phyloP scores from a whole-genome alignment of 108 stramenopile genomes.

The Cyclotella kingstonii region DNA sequence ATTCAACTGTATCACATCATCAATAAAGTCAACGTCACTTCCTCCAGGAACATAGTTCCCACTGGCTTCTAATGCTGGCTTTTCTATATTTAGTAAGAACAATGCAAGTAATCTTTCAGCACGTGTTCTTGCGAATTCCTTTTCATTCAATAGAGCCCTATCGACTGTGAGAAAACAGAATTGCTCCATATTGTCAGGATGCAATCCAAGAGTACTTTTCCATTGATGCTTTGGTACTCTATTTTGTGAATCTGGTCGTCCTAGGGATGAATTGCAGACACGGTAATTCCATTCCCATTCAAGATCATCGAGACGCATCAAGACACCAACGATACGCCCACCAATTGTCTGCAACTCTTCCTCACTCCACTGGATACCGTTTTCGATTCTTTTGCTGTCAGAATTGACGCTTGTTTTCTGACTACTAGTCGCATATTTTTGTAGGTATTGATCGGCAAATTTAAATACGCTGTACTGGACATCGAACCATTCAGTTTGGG shows the following conservation, averaged over 20 bases:
- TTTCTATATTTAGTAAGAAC: slow-evolving; percentile 65
- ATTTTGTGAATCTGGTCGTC: slow-evolving; percentile 5
- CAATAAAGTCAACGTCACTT: slow-evolving; percentile 71
- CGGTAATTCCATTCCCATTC: slow-evolving; percentile 56
- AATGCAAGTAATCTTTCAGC: slow-evolving; percentile 81
- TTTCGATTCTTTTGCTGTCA: no score
- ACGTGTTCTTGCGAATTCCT: slow-evolving; percentile 57
- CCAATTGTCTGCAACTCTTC: slow-evolving; percentile 79
- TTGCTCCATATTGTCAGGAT: slow-evolving; percentile 38
- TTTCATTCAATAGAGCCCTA: slow-evolving; percentile 31
- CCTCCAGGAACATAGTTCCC: slow-evolving; percentile 60
- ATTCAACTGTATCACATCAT: slow-evolving; percentile 24
- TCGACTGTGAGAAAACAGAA: slow-evolving; percentile 13
- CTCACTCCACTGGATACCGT: slow-evolving; percentile 19
- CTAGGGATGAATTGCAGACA: slow-evolving; percentile 30
- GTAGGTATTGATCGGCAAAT: slow-evolving; percentile 59
- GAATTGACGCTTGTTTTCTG: no score
- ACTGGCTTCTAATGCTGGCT: slow-evolving; percentile 54
- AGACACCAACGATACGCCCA: slow-evolving; percentile 75
- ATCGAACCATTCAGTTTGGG: slow-evolving; percentile 40
- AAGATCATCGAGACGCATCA: slow-evolving; percentile 72
- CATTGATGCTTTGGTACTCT: slow-evolving; percentile 56
- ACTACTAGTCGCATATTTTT: slow-evolving; percentile 54
- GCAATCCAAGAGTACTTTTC: slow-evolving; percentile 62
- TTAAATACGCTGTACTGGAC: slow-evolving; percentile 41